Evolutionary conservation across 2,329 filamentous ascomycete genomes (phyloP), one percentile per base, ranked within the genome.

Genomic region (Ploettnerulaceae sp.): DNA sequence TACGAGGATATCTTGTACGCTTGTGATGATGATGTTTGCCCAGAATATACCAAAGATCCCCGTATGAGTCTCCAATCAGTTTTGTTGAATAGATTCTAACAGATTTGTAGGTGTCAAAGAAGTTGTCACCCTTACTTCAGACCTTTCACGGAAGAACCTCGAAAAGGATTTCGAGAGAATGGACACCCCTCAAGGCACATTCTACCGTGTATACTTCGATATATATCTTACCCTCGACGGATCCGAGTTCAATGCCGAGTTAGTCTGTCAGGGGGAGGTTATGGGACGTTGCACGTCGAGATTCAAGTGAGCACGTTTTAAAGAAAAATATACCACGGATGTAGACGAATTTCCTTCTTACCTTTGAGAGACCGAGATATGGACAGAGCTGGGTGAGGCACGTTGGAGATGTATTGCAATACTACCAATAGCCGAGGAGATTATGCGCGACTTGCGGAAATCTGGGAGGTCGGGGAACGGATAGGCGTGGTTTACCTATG

Each of bases 151-250:
- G 60, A 98, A 97, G 77, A 97, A 97, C 66, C 82, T 98, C 9
- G 93, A 98, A 69, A 97, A 96, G 71, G 93, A 98, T 67, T 98
- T 98, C 63, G 93, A 98, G 71, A 83, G 93, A 64, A 97, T 97
- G 93, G 93, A 97, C 66, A 97, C 93, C 1, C 90, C 93, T 5
- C 91, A 98, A 67, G 93, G 93, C 53, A 94, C 88, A 3, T 95
- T 95, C 68, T 95, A 95, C 74, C 83, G 89, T 54, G 81, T 85
- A 52, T 85, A 84, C 67, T 84, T 84, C 57, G 81, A 84, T 58
- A 84, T 85, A 57, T 94, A 95, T 68, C 80, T 98, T 56, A 97
- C 93, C 0, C 82, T 98, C 12, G 93, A 98, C 63, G 93, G 93
- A 17, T 95, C 88, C 42, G 93, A 98, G 67, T 97, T 98, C 74